Percentiles rank a stretch among this genome's conserved stretches.
phyloP scores from a whole-genome alignment of 192 early-diverging fungal species.

The Rhizophlyctis rosea region DNA sequence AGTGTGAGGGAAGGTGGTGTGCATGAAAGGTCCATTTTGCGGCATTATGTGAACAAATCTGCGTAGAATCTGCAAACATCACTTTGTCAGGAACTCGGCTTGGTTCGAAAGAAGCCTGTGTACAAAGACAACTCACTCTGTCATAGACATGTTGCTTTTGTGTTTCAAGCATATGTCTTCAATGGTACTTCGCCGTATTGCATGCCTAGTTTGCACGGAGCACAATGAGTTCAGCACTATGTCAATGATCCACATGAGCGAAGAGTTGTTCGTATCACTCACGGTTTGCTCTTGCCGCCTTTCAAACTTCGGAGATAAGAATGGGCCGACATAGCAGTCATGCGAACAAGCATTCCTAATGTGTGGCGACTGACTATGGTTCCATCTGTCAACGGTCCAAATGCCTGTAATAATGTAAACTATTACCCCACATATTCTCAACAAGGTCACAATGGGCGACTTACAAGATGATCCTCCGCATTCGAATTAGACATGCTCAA shows the following conservation, averaged over 20 bases:
- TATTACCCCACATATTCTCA: neutral
- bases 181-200: slow-evolving; percentile 34
- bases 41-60: slow-evolving; percentile 35
- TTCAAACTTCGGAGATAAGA: slow-evolving; percentile 49
- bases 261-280: slow-evolving; percentile 23
- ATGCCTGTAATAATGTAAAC: neutral
- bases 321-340: slow-evolving; percentile 68
- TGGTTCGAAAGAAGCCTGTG: neutral
- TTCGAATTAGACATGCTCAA: slow-evolving; percentile 27
- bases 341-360: slow-evolving; percentile 65
- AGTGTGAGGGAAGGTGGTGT: too few species aligned
- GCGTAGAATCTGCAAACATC: slow-evolving; percentile 30
- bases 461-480: neutral
- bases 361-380: slow-evolving; percentile 67
- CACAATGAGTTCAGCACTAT: slow-evolving; percentile 16
- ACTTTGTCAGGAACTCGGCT: neutral
- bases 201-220: too few species aligned
- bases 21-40: too few species aligned
- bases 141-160: slow-evolving; percentile 26
- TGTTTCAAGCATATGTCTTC: slow-evolving; percentile 43
- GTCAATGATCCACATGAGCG: neutral
- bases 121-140: slow-evolving; percentile 12
- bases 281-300: slow-evolving; percentile 55
- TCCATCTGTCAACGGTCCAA: slow-evolving; percentile 73
- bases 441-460: neutral